Percentiles rank a stretch among this genome's conserved stretches.
Conservation (phyloP, 768 basidiomycete species). For the Tremella yokohamensis region DNA sequence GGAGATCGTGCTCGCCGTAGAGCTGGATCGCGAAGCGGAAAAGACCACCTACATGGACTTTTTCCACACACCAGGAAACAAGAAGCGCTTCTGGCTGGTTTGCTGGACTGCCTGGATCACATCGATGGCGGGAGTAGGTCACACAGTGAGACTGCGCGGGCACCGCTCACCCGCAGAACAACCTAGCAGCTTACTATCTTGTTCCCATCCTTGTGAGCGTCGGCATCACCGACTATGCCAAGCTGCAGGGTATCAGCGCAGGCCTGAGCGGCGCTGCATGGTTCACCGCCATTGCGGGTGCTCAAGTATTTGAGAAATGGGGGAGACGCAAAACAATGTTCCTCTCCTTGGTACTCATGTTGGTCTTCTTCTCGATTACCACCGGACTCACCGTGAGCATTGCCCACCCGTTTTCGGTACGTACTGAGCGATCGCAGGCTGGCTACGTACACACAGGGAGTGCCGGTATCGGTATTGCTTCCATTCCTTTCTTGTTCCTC, state of each 20-base stretch:
- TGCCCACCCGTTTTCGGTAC: background rate
- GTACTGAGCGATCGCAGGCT: background rate
- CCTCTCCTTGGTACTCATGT: slow-evolving; percentile 12
- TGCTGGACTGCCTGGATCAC: slow-evolving; percentile 2
- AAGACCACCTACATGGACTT: slow-evolving; percentile 55
- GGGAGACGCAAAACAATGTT: slow-evolving; percentile 23
- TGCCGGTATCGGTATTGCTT: slow-evolving; percentile 14
- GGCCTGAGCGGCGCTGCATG: slow-evolving; percentile 60
- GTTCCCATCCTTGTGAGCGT: slow-evolving; percentile 65
- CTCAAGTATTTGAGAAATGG: slow-evolving; percentile 20
- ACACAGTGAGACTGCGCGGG: background rate
- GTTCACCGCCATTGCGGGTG: slow-evolving; percentile 13
- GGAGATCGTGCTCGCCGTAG: slow-evolving; percentile 68
- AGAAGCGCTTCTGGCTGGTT: slow-evolving; percentile 11
- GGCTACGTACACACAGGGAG: slow-evolving; percentile 7
- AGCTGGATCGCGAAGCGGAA: slow-evolving; percentile 27
- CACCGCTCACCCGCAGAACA: slow-evolving; percentile 3
- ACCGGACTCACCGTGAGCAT: slow-evolving; percentile 23
- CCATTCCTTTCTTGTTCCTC: slow-evolving; percentile 21
- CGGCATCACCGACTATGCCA: slow-evolving; percentile 62
- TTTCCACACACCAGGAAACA: slow-evolving; percentile 65
- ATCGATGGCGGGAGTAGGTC: slow-evolving; percentile 4
- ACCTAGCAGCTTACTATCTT: slow-evolving; percentile 18
- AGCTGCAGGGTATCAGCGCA: slow-evolving; percentile 51
- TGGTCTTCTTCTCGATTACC: slow-evolving; percentile 17